Conservation (phyloP, 306 rosid genomes). For the Lagenaria siceraria region DNA sequence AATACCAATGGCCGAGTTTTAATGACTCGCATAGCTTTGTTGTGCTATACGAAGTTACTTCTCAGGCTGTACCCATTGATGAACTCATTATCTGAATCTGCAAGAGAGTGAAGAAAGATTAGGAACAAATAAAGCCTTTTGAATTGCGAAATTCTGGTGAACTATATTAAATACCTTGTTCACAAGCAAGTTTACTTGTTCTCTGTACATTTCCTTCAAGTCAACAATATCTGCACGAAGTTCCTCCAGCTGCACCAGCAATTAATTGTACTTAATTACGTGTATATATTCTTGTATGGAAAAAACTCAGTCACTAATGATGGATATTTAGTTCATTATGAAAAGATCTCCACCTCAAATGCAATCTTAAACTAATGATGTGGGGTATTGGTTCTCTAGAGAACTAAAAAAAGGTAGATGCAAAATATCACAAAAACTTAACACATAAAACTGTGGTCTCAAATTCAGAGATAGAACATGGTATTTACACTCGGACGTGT, state of each 20-base stretch:
- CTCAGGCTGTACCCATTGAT: neutral
- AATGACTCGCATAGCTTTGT: neutral
- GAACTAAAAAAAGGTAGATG: neutral
- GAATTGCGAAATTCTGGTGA: neutral
- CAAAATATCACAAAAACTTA: neutral
- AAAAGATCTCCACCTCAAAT: neutral
- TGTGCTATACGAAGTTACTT: neutral
- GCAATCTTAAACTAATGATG: neutral
- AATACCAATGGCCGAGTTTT: neutral
- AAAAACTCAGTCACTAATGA: neutral
- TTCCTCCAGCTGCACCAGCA: constrained; percentile 78
- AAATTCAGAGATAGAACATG: neutral
- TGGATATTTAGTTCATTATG: neutral
- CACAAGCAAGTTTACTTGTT: constrained; percentile 94
- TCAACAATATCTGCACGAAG: constrained; percentile 97
- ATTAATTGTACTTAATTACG: neutral
- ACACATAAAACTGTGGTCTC: neutral
- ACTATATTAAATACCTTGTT: constrained; percentile 46
- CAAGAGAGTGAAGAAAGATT: neutral
- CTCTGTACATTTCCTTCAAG: constrained; percentile 99
- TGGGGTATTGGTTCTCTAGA: neutral
- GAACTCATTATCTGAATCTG: constrained; percentile 7
- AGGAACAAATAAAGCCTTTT: neutral
- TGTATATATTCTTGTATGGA: neutral
- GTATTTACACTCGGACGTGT: too few relatives aligned